These are phyloP conservation scores for Pyrus betulifolia DNA, from an alignment of 306 rosid species.

Conservation along the genomic window DNA sequence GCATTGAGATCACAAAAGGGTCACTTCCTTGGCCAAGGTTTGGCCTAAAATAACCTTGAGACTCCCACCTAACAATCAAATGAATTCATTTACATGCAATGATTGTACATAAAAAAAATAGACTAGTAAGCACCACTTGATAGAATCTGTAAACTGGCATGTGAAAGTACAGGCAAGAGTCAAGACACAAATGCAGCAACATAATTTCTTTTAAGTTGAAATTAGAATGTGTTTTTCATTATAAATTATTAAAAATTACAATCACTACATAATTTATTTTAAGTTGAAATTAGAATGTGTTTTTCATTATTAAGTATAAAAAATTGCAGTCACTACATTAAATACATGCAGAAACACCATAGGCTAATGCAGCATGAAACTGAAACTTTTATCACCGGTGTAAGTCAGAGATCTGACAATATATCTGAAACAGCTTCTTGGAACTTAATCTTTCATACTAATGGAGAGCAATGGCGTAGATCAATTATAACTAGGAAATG, in stretches of 20 bases:
- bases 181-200: neutral
- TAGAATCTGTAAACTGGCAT: neutral
- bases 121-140: neutral
- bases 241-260: neutral
- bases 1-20: conserved; percentile 90
- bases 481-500: neutral
- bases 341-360: neutral
- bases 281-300: neutral
- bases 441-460: neutral
- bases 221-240: neutral
- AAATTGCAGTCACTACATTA: neutral
- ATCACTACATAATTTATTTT: neutral
- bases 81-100: conserved; percentile 10
- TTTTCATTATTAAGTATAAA: neutral
- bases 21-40: conserved; percentile 56
- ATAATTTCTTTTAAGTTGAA: neutral
- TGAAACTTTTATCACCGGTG: neutral
- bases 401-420: neutral
- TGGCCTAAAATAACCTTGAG: conserved; percentile 88
- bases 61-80: conserved; percentile 82
- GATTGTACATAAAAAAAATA: neutral
- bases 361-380: neutral
- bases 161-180: neutral
- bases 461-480: neutral
- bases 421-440: neutral